Evolutionary conservation across 1,284 basidiomycete genomes (phyloP).

Genomic region (Stygiomarasmius scandens): DNA sequence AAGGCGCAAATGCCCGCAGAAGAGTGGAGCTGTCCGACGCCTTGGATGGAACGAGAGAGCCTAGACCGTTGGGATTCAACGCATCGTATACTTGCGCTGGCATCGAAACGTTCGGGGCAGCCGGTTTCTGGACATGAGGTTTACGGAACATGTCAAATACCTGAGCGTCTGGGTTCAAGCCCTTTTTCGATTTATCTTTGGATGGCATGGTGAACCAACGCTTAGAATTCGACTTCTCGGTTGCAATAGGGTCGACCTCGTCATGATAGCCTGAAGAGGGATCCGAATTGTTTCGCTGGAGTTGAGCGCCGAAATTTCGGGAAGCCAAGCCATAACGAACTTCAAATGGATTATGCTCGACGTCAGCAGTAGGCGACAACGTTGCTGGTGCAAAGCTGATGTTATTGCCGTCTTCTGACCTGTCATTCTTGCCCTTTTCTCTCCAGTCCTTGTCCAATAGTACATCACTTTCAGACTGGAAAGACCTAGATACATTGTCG

Average conservation of each 20-base stretch:
- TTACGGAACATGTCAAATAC: constrained; percentile 65
- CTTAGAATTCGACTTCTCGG: constrained; percentile 31
- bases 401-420: constrained; percentile 15
- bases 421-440: constrained; percentile 24
- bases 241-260: constrained; percentile 20
- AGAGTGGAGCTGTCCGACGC: constrained; percentile 49
- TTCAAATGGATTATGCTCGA: constrained; percentile 47
- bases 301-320: constrained; percentile 32
- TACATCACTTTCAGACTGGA: constrained; percentile 58
- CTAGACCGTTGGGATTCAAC: constrained; percentile 58
- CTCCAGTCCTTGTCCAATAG: constrained; percentile 56
- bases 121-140: constrained; percentile 17
- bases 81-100: constrained; percentile 44
- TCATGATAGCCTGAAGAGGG: constrained; percentile 29
- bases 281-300: constrained; percentile 45
- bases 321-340: constrained; percentile 30
- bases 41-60: constrained; percentile 40
- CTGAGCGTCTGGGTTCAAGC: constrained; percentile 84
- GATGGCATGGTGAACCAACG: constrained; percentile 53
- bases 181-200: constrained; percentile 56
- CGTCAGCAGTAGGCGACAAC: constrained; percentile 28
- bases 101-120: constrained; percentile 14
- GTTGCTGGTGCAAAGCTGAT: constrained; percentile 35
- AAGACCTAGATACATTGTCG: constrained; percentile 48
- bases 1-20: constrained; percentile 80